These are phyloP conservation scores for Clonostachys rhizophaga DNA, from an alignment of 2,329 filamentous ascomycete species.

Conservation along the genomic window DNA sequence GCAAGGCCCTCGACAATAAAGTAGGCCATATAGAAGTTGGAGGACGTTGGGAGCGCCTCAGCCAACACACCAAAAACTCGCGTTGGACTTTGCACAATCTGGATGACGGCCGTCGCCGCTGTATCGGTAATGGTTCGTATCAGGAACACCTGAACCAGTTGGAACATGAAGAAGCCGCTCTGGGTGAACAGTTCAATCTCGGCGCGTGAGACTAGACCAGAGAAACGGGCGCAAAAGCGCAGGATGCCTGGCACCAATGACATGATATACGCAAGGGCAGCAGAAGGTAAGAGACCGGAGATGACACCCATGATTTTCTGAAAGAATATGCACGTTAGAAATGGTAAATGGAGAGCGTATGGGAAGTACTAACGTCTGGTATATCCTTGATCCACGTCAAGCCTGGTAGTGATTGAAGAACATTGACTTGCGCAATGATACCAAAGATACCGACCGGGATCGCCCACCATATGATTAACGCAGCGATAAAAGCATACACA, in stretches of 20 bases:
- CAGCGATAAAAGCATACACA: conserved; percentile 62
- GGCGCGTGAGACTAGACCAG: conserved; percentile 74
- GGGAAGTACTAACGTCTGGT: conserved; percentile 35
- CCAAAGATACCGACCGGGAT: conserved; percentile 74
- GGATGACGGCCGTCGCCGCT: conserved; percentile 61
- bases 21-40: conserved; percentile 91
- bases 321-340: background rate
- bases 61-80: conserved; percentile 63
- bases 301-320: conserved; percentile 67
- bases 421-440: conserved; percentile 76
- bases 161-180: conserved; percentile 87
- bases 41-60: conserved; percentile 69
- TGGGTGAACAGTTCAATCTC: conserved; percentile 85
- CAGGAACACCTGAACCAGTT: conserved; percentile 86
- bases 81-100: conserved; percentile 60
- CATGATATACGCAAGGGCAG: conserved; percentile 78
- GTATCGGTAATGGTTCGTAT: conserved; percentile 78
- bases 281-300: conserved; percentile 74
- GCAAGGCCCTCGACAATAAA: conserved; percentile 81
- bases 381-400: conserved; percentile 69
- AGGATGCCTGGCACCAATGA: conserved; percentile 66
- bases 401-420: conserved; percentile 61
- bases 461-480: conserved; percentile 81
- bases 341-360: background rate
- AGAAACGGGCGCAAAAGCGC: conserved; percentile 67